A percentile compares a stretch with the other conserved stretches of the same genome.
Evolutionary conservation across 75 land plant genomes (phyloP).

Genomic region (Picea glauca): DNA sequence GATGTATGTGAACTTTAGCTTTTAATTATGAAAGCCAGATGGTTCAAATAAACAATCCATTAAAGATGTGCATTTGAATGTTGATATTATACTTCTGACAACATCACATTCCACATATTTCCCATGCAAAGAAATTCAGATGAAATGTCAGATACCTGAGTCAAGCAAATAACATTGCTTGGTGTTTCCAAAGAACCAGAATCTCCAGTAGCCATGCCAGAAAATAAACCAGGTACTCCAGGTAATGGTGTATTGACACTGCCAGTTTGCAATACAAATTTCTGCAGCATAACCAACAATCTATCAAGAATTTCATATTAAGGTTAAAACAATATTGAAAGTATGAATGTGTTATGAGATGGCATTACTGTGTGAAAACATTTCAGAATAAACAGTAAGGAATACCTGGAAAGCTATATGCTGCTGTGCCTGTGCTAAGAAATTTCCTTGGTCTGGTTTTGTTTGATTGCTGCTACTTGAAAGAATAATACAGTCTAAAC

Average conservation of each 20-base stretch:
- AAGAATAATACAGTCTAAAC: neutral
- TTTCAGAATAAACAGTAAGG: neutral
- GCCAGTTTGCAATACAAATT: constrained; percentile 41
- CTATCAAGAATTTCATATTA: neutral
- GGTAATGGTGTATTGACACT: constrained; percentile 11
- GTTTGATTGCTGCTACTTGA: constrained; percentile 46
- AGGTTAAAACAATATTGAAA: neutral
- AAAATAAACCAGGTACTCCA: constrained; percentile 23
- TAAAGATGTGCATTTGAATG: too few species aligned
- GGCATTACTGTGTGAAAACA: neutral
- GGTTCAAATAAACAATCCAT: too few species aligned
- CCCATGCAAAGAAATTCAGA: constrained; percentile 5
- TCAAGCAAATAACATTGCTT: constrained; percentile 73
- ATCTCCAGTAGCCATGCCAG: constrained; percentile 25
- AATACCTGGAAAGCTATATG: constrained; percentile 77
- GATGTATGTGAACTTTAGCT: too few species aligned
- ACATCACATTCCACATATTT: neutral
- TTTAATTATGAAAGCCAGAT: too few species aligned
- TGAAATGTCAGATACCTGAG: constrained; percentile 30
- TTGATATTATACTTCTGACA: too few species aligned
- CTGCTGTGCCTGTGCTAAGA: constrained; percentile 82
- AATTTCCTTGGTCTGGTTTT: constrained; percentile 71
- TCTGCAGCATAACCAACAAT: constrained; percentile 13
- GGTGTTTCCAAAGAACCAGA: constrained; percentile 27
- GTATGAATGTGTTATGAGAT: neutral